A percentile compares a stretch with the other conserved stretches of the same genome.
phyloP scores from a whole-genome alignment of 345 rosid species.

The Pugionium cornutum region DNA sequence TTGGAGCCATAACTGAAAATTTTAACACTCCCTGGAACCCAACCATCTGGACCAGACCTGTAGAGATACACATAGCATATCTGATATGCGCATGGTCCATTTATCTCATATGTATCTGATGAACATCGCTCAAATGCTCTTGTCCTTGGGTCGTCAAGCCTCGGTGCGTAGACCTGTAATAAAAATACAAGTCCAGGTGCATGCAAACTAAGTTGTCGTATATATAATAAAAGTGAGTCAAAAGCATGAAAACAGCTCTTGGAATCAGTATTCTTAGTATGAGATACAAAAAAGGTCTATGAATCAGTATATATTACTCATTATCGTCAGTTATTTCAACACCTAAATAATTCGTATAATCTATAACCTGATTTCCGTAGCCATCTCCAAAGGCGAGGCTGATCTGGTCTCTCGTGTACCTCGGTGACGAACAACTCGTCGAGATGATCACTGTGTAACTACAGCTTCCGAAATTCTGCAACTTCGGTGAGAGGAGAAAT shows the following conservation, averaged over 20 bases:
- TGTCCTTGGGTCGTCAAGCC: conserved; percentile 56
- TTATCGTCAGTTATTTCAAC: not conserved
- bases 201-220: not conserved
- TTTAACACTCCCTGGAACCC: conserved; percentile 60
- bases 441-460: conserved; percentile 49
- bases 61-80: conserved; percentile 59
- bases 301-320: too few species aligned
- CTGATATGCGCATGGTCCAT: conserved; percentile 62
- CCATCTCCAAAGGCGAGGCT: conserved; percentile 68
- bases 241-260: not conserved
- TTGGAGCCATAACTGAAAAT: conserved; percentile 44
- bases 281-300: too few species aligned
- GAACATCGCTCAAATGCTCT: conserved; percentile 66
- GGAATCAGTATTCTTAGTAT: not conserved
- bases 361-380: conserved; percentile 59
- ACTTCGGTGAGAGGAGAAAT: not conserved
- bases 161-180: conserved; percentile 57
- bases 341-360: not conserved
- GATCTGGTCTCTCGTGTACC: conserved; percentile 62
- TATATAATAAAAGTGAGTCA: not conserved
- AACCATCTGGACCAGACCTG: conserved; percentile 62
- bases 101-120: conserved; percentile 53
- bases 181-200: not conserved
- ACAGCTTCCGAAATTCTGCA: conserved; percentile 49
- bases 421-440: conserved; percentile 63